Percentiles rank a stretch among this genome's conserved stretches.
Evolutionary conservation across 768 basidiomycete genomes (phyloP).

Genomic region (Phanerodontia chrysosporium): DNA sequence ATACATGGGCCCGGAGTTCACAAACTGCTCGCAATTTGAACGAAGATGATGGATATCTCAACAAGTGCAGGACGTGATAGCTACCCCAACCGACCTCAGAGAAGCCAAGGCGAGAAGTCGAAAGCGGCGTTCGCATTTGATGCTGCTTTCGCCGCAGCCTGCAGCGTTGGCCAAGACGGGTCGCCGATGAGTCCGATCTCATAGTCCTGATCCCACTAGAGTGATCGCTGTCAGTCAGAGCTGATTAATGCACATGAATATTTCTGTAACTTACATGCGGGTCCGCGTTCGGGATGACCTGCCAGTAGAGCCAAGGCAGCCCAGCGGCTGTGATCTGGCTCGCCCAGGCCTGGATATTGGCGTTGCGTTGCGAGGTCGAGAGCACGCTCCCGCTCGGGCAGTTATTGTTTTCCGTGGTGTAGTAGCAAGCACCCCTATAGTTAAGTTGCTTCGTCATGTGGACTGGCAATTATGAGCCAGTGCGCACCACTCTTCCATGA

Average conservation of each 20-base stretch:
- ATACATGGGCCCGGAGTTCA: too few species aligned
- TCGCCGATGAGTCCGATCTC: constrained; percentile 21
- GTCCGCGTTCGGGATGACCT: constrained; percentile 33
- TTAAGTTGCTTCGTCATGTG: background rate
- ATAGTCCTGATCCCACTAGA: constrained; percentile 18
- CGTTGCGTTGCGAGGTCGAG: constrained; percentile 26
- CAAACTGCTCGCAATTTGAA: too few species aligned
- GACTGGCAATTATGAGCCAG: background rate
- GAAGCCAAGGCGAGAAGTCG: constrained; percentile 20
- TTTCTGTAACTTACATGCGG: constrained; percentile 24
- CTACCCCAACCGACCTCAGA: background rate
- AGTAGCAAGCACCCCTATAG: constrained; percentile 26
- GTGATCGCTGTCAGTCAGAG: background rate
- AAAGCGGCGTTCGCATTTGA: constrained; percentile 17
- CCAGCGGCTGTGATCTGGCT: constrained; percentile 31
- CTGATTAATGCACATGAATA: background rate
- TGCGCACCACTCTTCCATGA: constrained; percentile 34
- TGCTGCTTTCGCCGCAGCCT: constrained; percentile 16
- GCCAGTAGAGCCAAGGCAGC: constrained; percentile 37
- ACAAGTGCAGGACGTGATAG: too few species aligned
- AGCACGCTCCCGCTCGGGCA: constrained; percentile 24
- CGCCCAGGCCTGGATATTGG: constrained; percentile 31
- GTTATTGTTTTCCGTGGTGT: constrained; percentile 24
- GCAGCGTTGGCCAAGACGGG: constrained; percentile 17
- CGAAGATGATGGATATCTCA: too few species aligned